Base-by-base conservation (phyloP, 2,329 filamentous ascomycete species). In the Beauveria brongniartii region DNA sequence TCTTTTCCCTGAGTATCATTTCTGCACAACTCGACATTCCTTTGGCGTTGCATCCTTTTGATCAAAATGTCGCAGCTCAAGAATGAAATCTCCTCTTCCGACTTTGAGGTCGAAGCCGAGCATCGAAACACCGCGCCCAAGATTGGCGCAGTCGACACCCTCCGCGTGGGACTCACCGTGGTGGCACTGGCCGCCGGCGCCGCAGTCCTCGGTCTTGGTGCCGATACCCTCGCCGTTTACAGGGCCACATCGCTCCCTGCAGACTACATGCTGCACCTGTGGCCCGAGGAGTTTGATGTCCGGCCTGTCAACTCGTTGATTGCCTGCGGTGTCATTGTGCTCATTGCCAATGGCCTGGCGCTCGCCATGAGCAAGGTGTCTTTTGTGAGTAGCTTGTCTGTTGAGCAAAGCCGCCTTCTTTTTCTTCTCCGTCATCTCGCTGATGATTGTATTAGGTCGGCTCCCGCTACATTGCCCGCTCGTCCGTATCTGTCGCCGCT, bases 211-310 rank as follows among this genome's bases (percentile, higher is more conserved):
- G 83, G 79, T 28, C 75, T 84, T 12, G 77, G 82, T 3, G 81
- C 76, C 65, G 77, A 86, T 68, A 76, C 81, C 6, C 71, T 86
- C 47, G 70, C 75, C 34, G 79, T 82, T 43, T 87, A 85, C 72
- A 76, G 83, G 65, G 72, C 72, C 30, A 87, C 84, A 2, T 76
- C 80, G 61, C 69, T 82, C 18, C 67, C 79, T 1, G 68, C 69
- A 20, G 75, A 78, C 51, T 81, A 75, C 66, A 66, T 80, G 24
- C 75, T 86, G 20, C 75, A 82, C 1, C 68, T 87, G 54, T 87
- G 84, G 84, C 84, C 84, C 0, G 71, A 75, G 16, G 71, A 79
- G 34, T 82, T 87, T 67, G 79, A 86, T 68, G 68, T 84, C 40
- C 76, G 81, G 53, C 83, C 84, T 2, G 83, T 81, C 3, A 72